phyloP scores from a whole-genome alignment of 306 rosid species.

The Cucurbita pepo region DNA sequence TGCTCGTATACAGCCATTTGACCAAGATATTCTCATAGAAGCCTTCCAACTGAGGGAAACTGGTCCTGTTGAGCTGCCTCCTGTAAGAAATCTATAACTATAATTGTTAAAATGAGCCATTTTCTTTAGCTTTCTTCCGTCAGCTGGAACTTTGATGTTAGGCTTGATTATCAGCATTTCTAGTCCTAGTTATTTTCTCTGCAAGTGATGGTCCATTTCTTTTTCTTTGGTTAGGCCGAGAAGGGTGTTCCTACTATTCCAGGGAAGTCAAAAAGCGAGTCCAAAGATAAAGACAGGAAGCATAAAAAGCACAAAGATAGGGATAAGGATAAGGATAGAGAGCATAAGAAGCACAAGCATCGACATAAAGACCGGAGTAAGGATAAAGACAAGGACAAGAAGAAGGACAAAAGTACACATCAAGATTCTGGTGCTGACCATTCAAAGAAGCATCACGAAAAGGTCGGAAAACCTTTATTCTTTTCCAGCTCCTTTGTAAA shows the following conservation, averaged over 20 bases:
- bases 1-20: slow-evolving; percentile 68
- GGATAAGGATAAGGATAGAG: slow-evolving; percentile 81
- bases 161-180: slow-evolving; percentile 2
- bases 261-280: slow-evolving; percentile 64
- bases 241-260: slow-evolving; percentile 73
- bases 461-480: slow-evolving; percentile 39
- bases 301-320: slow-evolving; percentile 76
- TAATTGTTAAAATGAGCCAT: neutral
- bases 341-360: slow-evolving; percentile 87
- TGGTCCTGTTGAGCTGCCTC: slow-evolving; percentile 64
- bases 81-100: slow-evolving; percentile 35
- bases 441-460: slow-evolving; percentile 83
- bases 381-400: slow-evolving; percentile 88
- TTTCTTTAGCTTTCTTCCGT: slow-evolving; percentile 1
- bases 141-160: slow-evolving; percentile 5
- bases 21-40: slow-evolving; percentile 64
- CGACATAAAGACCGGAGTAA: slow-evolving; percentile 74
- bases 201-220: neutral
- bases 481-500: slow-evolving; percentile 8
- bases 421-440: slow-evolving; percentile 75
- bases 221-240: slow-evolving; percentile 41
- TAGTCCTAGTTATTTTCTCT: neutral
- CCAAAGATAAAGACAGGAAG: slow-evolving; percentile 88
- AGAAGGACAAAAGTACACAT: slow-evolving; percentile 75
- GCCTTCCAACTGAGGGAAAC: slow-evolving; percentile 81